phyloP scores from a whole-genome alignment of 1,284 basidiomycete species.

The Rhodotorula sp. region DNA sequence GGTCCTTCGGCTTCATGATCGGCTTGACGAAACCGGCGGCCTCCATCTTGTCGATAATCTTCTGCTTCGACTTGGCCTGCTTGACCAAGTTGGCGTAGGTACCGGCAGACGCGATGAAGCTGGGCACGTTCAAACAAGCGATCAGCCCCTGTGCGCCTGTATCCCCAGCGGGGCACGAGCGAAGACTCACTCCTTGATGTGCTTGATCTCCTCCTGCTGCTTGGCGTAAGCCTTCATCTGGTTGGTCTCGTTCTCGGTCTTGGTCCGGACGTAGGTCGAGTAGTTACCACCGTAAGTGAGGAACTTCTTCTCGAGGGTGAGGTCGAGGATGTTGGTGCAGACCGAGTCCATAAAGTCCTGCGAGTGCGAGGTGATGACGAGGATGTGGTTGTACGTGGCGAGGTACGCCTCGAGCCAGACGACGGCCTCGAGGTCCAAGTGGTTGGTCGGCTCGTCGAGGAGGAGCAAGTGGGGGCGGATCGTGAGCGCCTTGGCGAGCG shows the following conservation, averaged over 20 bases:
- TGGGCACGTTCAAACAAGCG: constrained; percentile 28
- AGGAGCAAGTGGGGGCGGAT: constrained; percentile 92
- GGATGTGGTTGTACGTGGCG: constrained; percentile 96
- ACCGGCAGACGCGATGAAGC: constrained; percentile 91
- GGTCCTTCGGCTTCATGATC: constrained; percentile 66
- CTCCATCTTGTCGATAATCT: constrained; percentile 99
- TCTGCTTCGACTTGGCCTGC: constrained; percentile 99
- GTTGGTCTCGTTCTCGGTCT: constrained; percentile 95
- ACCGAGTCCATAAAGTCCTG: constrained; percentile 98
- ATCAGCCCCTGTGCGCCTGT: too few species aligned
- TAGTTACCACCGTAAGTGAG: constrained; percentile 86
- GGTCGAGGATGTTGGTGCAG: constrained; percentile 97
- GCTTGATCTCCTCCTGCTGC: constrained; percentile 96
- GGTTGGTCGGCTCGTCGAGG: constrained; percentile 67
- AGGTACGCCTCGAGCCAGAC: constrained; percentile 99
- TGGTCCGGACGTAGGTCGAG: constrained; percentile 92
- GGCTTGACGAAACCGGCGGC: constrained; percentile 96
- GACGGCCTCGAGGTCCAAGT: constrained; percentile 82
- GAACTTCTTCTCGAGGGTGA: constrained; percentile 78
- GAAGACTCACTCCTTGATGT: constrained; percentile 81
- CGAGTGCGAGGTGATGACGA: constrained; percentile 93
- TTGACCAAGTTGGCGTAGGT: constrained; percentile 98
- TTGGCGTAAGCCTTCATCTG: constrained; percentile 98
- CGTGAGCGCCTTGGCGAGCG: constrained; percentile 92
- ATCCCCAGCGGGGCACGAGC: too few species aligned